These are phyloP conservation scores for button mushroom (Agaricus bisporus) DNA, from an alignment of 768 basidiomycete species.

Conservation along the genomic window DNA sequence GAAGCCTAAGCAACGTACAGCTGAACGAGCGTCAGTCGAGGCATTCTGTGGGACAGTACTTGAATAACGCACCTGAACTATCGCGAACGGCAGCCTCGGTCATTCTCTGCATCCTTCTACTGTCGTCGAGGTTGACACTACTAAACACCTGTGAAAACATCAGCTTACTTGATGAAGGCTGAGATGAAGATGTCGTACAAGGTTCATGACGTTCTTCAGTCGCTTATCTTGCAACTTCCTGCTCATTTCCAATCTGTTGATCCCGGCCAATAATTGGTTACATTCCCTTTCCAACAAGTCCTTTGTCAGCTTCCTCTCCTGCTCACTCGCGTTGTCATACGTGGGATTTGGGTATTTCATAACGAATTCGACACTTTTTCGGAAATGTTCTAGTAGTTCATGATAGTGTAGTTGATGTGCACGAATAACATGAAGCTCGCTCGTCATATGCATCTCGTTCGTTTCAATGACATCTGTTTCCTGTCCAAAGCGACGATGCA, in stretches of 20 bases:
- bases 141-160: constrained; percentile 37
- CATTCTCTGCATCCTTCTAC: constrained; percentile 35
- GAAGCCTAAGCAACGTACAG: not conserved
- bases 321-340: not conserved
- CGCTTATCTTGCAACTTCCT: constrained; percentile 29
- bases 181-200: constrained; percentile 21
- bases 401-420: constrained; percentile 48
- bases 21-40: not conserved
- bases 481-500: constrained; percentile 17
- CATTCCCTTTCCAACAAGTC: constrained; percentile 31
- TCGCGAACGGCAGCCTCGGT: constrained; percentile 37
- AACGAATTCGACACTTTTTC: constrained; percentile 40
- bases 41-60: not conserved
- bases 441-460: constrained; percentile 36
- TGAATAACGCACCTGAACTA: constrained; percentile 19
- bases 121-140: constrained; percentile 44
- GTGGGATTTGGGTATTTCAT: constrained; percentile 34
- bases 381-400: constrained; percentile 40
- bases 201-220: constrained; percentile 36
- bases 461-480: constrained; percentile 40
- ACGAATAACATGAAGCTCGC: constrained; percentile 45
- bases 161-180: not conserved
- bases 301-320: constrained; percentile 4
- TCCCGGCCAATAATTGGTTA: constrained; percentile 33
- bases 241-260: constrained; percentile 33